These are phyloP conservation scores for Fusarium tricinctum DNA, from an alignment of 2,329 filamentous ascomycete species.

Conservation along the genomic window DNA sequence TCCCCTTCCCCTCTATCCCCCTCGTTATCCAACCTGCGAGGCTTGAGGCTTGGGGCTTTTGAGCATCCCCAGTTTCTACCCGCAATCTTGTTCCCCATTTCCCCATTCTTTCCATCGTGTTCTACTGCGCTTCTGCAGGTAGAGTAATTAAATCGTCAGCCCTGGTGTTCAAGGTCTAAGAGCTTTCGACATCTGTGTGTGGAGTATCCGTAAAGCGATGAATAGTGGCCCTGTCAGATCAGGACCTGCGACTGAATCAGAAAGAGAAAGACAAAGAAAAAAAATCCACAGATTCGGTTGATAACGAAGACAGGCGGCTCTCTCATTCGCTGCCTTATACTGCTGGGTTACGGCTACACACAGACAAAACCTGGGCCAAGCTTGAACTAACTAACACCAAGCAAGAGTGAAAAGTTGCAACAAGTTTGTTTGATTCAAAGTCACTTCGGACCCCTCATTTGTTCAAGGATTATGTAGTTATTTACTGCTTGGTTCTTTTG, in stretches of 20 bases:
- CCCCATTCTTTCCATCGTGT: conserved; percentile 43
- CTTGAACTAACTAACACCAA: conserved; percentile 17
- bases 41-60: conserved; percentile 3
- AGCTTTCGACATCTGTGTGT: background rate
- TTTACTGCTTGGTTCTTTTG: conserved; percentile 18
- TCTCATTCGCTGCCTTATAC: conserved; percentile 40
- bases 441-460: conserved; percentile 35
- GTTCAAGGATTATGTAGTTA: conserved; percentile 19
- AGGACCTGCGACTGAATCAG: conserved; percentile 15
- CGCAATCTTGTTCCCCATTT: conserved; percentile 40
- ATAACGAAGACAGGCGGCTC: conserved; percentile 36
- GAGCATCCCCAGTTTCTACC: conserved; percentile 37
- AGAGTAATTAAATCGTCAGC: conserved; percentile 12
- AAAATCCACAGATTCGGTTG: conserved; percentile 30
- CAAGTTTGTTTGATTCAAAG: conserved; percentile 6
- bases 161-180: conserved; percentile 14
- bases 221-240: conserved; percentile 24
- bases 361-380: conserved; percentile 23
- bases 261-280: conserved; percentile 4
- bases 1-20: conserved; percentile 28
- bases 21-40: conserved; percentile 12
- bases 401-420: conserved; percentile 10
- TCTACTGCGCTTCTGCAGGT: conserved; percentile 25
- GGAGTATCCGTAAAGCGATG: background rate
- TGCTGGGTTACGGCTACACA: conserved; percentile 9